Percentiles rank a stretch among this genome's conserved stretches.
Conservation (phyloP, 306 rosid genomes). For the Prunus mume region DNA sequence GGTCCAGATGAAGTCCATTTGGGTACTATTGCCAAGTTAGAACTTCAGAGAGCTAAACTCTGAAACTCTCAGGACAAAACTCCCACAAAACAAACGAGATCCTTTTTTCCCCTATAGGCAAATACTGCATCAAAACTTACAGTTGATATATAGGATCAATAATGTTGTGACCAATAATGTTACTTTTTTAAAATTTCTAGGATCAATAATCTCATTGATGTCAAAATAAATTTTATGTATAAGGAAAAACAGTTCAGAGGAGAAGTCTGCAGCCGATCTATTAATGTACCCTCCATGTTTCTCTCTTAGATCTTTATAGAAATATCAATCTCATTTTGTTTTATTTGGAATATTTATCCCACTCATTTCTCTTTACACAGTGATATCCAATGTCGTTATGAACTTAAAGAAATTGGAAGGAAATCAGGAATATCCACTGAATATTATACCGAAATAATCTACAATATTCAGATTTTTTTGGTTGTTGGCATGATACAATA, state of each 20-base stretch:
- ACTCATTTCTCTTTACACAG: too few relatives aligned
- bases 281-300: neutral
- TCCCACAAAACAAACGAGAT: neutral
- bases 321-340: too few relatives aligned
- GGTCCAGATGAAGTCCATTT: constrained; percentile 98
- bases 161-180: neutral
- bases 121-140: neutral
- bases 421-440: too few relatives aligned
- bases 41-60: constrained; percentile 68
- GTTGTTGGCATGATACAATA: too few relatives aligned
- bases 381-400: too few relatives aligned
- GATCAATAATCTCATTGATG: neutral
- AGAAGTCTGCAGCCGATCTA: neutral
- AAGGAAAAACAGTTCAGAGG: neutral
- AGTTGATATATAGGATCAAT: neutral
- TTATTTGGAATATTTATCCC: too few relatives aligned
- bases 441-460: too few relatives aligned
- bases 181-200: neutral
- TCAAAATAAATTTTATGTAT: neutral
- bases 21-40: constrained; percentile 93
- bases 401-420: too few relatives aligned
- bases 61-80: constrained; percentile 22
- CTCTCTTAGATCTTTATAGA: neutral
- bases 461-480: too few relatives aligned
- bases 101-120: neutral